phyloP scores from a whole-genome alignment of 108 stramenopile genomes.

The Nitzschia palea region DNA sequence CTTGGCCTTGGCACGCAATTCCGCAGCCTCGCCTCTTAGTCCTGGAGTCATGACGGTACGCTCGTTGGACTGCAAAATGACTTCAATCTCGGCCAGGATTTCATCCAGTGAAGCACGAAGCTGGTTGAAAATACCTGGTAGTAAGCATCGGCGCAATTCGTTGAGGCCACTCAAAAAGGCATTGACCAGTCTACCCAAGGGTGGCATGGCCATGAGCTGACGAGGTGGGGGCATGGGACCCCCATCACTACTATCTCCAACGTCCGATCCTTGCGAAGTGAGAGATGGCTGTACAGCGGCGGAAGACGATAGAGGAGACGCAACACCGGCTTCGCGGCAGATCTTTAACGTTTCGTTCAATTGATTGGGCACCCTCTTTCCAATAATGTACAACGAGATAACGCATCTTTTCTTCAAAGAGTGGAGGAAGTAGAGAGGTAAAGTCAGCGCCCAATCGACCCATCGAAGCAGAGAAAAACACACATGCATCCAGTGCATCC shows the following conservation, averaged over 20 bases:
- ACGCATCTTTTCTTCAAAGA: slow-evolving; percentile 67
- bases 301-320: slow-evolving; percentile 58
- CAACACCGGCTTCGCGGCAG: slow-evolving; percentile 76
- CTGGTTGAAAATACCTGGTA: slow-evolving; percentile 66
- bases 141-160: slow-evolving; percentile 80
- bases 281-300: slow-evolving; percentile 26
- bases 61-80: slow-evolving; percentile 67
- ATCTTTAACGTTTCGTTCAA: slow-evolving; percentile 72
- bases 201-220: slow-evolving; percentile 72
- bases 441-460: slow-evolving; percentile 86
- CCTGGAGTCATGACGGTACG: slow-evolving; percentile 74
- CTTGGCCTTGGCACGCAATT: slow-evolving; percentile 67
- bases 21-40: slow-evolving; percentile 64
- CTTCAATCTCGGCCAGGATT: slow-evolving; percentile 42
- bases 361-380: slow-evolving; percentile 64
- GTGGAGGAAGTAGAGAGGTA: slow-evolving; percentile 60
- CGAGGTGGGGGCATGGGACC: slow-evolving; percentile 61
- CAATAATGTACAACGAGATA: slow-evolving; percentile 57
- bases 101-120: slow-evolving; percentile 42
- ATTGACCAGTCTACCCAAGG: slow-evolving; percentile 82
- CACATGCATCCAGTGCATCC: slow-evolving; percentile 79
- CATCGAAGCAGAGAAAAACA: slow-evolving; percentile 83
- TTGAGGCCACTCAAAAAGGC: slow-evolving; percentile 75
- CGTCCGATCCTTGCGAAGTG: slow-evolving; percentile 10
- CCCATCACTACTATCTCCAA: slow-evolving; percentile 14